Percentiles rank a stretch among this genome's conserved stretches.
These are phyloP conservation scores for Botrytis cinerea DNA, from an alignment of 2,329 filamentous ascomycete species.

Conservation along the genomic window DNA sequence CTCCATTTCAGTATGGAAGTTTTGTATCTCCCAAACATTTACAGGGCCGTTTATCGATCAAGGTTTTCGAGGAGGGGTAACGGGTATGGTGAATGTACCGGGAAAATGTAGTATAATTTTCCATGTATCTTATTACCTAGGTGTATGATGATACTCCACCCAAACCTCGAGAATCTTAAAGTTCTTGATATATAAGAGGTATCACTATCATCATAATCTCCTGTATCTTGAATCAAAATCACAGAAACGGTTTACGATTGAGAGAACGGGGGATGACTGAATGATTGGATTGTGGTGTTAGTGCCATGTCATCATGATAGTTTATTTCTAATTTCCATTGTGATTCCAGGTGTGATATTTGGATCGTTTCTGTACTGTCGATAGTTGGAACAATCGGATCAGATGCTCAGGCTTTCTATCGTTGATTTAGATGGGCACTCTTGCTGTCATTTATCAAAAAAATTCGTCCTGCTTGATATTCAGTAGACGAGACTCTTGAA, in stretches of 20 bases:
- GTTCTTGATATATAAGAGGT: background rate
- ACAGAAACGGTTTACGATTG: background rate
- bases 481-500: too few relatives aligned
- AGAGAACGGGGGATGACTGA: background rate
- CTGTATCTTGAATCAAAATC: background rate
- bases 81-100: background rate
- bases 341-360: background rate
- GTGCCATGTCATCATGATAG: background rate
- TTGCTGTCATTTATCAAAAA: background rate
- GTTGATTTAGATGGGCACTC: too few relatives aligned
- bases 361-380: background rate
- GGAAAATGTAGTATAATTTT: background rate
- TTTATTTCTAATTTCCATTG: background rate
- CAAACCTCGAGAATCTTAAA: background rate
- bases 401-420: background rate
- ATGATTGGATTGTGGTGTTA: background rate
- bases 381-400: background rate
- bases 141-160: background rate
- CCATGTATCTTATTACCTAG: background rate
- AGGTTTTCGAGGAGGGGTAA: too few relatives aligned
- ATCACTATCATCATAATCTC: background rate
- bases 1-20: too few relatives aligned
- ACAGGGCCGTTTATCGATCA: too few relatives aligned
- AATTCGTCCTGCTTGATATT: background rate
- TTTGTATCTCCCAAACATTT: too few relatives aligned